Conservation (phyloP, 2,329 filamentous ascomycete genomes). For the Botryotinia globosa region DNA sequence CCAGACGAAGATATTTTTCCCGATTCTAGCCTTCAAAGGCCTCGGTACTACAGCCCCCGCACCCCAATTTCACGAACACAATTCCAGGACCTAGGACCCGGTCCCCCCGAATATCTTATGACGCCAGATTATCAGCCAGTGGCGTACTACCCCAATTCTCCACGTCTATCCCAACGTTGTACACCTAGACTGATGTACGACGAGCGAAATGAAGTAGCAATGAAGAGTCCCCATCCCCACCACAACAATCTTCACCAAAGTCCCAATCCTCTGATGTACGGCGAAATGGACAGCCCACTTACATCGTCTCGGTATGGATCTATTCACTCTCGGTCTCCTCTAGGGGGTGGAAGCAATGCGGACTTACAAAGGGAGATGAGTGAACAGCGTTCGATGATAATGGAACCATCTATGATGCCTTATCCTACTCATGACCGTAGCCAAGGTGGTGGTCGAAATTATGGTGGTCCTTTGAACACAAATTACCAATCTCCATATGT, state of each 20-base stretch:
- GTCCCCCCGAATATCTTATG: not conserved
- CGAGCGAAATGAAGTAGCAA: conserved; percentile 2
- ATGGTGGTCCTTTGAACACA: not conserved
- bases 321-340: conserved; percentile 1
- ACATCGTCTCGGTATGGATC: conserved; percentile 16
- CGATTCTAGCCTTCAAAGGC: not conserved
- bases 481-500: conserved; percentile 19
- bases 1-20: not conserved
- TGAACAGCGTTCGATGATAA: not conserved
- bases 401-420: not conserved
- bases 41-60: not conserved
- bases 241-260: not conserved
- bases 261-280: conserved; percentile 4
- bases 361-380: not conserved
- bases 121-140: not conserved
- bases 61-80: not conserved
- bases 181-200: conserved; percentile 11
- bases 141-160: not conserved
- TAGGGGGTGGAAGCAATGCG: not conserved
- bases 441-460: not conserved
- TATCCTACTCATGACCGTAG: not conserved
- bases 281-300: conserved; percentile 14
- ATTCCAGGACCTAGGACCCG: conserved; percentile 11
- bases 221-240: not conserved
- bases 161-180: not conserved